Percentiles rank a stretch among this genome's conserved stretches.
phyloP scores from a whole-genome alignment of 352 stramenopile genomes.

The Pythium sp. region DNA sequence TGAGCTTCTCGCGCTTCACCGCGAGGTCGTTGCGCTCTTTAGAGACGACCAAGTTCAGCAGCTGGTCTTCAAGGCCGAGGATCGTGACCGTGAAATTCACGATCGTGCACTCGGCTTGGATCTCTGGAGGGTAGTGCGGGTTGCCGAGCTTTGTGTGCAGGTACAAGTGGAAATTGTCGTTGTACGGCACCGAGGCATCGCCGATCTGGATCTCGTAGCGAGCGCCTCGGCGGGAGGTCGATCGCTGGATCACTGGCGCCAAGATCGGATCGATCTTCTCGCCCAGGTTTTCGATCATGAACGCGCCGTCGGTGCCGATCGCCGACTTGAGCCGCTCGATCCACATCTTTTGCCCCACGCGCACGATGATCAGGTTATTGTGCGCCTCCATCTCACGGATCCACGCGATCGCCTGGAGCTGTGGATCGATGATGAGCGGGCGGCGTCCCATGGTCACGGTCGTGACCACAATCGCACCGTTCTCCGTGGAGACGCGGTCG shows the following conservation, averaged over 20 bases:
- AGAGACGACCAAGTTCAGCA: slow-evolving; percentile 90
- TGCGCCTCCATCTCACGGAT: slow-evolving; percentile 91
- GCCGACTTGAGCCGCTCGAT: slow-evolving; percentile 92
- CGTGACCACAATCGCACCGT: slow-evolving; percentile 91
- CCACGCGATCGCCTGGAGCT: slow-evolving; percentile 93
- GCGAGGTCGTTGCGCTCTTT: slow-evolving; percentile 89
- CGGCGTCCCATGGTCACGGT: slow-evolving; percentile 88
- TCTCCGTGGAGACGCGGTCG: slow-evolving; percentile 93
- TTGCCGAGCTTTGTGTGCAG: slow-evolving; percentile 95
- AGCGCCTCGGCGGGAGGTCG: slow-evolving; percentile 90
- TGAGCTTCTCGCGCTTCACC: slow-evolving; percentile 87
- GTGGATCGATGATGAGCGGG: slow-evolving; percentile 92
- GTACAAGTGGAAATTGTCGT: slow-evolving; percentile 93
- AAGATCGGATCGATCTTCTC: slow-evolving; percentile 94
- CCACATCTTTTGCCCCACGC: slow-evolving; percentile 93
- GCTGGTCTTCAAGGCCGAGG: slow-evolving; percentile 90
- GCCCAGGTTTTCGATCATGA: slow-evolving; percentile 94
- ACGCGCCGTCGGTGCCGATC: slow-evolving; percentile 91
- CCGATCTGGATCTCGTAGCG: slow-evolving; percentile 95
- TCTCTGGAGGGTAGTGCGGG: slow-evolving; percentile 93
- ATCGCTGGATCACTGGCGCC: slow-evolving; percentile 92
- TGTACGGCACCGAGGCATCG: slow-evolving; percentile 93
- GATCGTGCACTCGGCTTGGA: slow-evolving; percentile 93
- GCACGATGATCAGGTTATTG: slow-evolving; percentile 92
- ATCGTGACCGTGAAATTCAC: slow-evolving; percentile 96